Conservation (phyloP, 2,329 filamentous ascomycete species). For the Fusarium protoensiforme region DNA sequence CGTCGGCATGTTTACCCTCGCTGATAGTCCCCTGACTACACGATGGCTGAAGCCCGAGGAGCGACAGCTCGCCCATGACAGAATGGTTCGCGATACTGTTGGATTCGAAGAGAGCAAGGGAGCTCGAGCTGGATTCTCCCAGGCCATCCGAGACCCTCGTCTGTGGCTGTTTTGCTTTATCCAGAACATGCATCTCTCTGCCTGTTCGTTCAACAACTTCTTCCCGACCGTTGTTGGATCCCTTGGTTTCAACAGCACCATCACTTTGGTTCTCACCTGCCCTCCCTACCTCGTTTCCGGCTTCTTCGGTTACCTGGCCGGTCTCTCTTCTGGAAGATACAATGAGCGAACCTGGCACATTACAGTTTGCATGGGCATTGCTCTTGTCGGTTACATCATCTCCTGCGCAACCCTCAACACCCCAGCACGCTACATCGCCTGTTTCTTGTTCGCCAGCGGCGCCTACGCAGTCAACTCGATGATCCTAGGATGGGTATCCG, state of each 20-base stretch:
- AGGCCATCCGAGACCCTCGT: constrained; percentile 42
- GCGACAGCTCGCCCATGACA: constrained; percentile 54
- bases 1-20: constrained; percentile 47
- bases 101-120: constrained; percentile 50
- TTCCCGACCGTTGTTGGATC: constrained; percentile 53
- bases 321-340: constrained; percentile 55
- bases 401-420: constrained; percentile 46
- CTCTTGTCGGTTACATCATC: constrained; percentile 53
- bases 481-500: constrained; percentile 55
- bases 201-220: constrained; percentile 43
- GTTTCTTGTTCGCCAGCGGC: constrained; percentile 50
- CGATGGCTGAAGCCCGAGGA: constrained; percentile 49
- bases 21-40: constrained; percentile 52
- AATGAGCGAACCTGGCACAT: constrained; percentile 53
- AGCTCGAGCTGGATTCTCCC: constrained; percentile 44
- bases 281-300: constrained; percentile 58
- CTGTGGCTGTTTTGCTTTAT: constrained; percentile 44
- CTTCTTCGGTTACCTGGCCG: constrained; percentile 54
- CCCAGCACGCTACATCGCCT: constrained; percentile 46
- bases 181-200: constrained; percentile 44
- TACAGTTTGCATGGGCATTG: constrained; percentile 50
- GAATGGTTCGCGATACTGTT: constrained; percentile 49
- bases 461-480: constrained; percentile 54
- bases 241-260: constrained; percentile 58
- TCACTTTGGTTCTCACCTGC: constrained; percentile 60